Base-by-base conservation (phyloP, 2,329 filamentous ascomycete genomes). In the Phialemonium atrogriseum region DNA sequence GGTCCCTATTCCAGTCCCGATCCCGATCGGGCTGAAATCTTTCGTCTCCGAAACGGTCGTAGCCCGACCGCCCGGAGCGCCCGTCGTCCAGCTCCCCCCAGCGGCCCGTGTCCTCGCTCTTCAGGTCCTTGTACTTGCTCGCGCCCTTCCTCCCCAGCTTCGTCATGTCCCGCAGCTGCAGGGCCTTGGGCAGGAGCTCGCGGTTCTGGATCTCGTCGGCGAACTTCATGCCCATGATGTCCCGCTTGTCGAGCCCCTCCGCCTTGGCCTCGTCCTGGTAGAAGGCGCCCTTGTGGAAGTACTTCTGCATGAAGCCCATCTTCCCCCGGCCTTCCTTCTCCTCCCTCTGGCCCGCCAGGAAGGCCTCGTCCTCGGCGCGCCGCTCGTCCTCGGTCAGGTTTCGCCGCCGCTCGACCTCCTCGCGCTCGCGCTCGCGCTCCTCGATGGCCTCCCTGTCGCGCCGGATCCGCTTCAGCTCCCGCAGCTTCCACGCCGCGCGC, bases 271-370 rank as follows among this genome's bases (percentile, higher is more conserved):
- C 84, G 32, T 88, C 85, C 44, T 82, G 83, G 65, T 85, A 96
- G 64, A 96, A 98, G 11, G 91, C 91, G 29, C 91, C 91, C 61
- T 88, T 89, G 68, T 98, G 91, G 58, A 85, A 88, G 62, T 96
- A 98, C 53, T 88, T 87, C 52, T 95, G 88, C 83, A 96, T 85
- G 55, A 78, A 95, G 2, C 73, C 73, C 69, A 91, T 85, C 59
- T 89, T 82, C 32, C 86, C 86, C 38, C 81, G 80, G 30, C 67
- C 58, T 39, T 83, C 77, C 47, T 84, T 84, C 41, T 94, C 87
- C 40, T 83, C 82, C 45, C 81, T 77, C 58, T 96, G 89, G 43
- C 70, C 68, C 1, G 79, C 78, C 12, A 96, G 62, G 55, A 77
- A 84, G 30, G 72, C 83, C 25, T 78, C 73, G 55, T 98, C 91